Evolutionary conservation across 306 rosid genomes (phyloP).

Genomic region (Inga leiocalycina): DNA sequence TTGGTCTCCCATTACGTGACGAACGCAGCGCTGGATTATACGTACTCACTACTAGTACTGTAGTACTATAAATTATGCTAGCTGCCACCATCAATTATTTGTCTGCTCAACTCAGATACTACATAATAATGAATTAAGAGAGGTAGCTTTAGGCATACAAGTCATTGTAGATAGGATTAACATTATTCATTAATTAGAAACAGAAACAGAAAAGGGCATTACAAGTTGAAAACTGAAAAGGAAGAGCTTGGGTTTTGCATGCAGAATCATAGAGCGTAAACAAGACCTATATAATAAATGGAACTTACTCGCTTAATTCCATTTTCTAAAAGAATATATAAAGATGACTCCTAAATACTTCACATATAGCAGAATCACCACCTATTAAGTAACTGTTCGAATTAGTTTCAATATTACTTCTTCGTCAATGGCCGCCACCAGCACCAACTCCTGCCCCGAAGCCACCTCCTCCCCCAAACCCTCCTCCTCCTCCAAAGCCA

Average conservation of each 20-base stretch:
- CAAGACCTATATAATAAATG: background rate
- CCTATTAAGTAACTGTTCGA: background rate
- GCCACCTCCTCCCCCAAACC: constrained; percentile 37
- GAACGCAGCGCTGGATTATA: too few relatives aligned
- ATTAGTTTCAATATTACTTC: too few relatives aligned
- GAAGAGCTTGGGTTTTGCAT: background rate
- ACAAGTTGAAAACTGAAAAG: background rate
- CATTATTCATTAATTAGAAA: background rate
- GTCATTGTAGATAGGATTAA: background rate
- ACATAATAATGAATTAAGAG: too few relatives aligned
- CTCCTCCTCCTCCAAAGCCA: constrained; percentile 22
- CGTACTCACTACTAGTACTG: too few relatives aligned
- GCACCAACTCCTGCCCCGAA: constrained; percentile 21
- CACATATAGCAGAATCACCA: background rate
- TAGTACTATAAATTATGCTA: background rate
- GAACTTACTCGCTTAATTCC: background rate
- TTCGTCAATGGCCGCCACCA: constrained; percentile 18
- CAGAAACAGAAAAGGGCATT: background rate
- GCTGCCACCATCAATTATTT: background rate
- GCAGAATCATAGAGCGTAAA: background rate
- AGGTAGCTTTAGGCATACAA: too few relatives aligned
- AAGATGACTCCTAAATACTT: background rate
- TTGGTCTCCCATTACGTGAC: background rate
- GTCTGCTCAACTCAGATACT: background rate
- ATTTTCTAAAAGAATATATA: background rate